A percentile compares a stretch with the other conserved stretches of the same genome.
phyloP scores from a whole-genome alignment of 129 eudicot genomes.

The Escallonia herrerae region DNA sequence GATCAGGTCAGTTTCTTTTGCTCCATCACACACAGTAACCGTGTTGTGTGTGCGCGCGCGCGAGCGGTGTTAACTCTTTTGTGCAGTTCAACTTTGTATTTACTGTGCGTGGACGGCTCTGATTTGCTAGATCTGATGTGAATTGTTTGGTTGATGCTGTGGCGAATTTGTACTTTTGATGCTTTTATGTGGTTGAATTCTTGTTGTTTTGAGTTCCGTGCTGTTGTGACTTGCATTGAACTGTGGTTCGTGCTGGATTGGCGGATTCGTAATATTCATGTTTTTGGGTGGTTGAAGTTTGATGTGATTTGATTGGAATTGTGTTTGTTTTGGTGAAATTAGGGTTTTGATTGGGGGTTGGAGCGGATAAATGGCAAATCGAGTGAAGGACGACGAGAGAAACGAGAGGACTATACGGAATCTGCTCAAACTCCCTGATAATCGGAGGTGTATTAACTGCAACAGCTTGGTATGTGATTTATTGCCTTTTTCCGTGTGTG shows the following conservation, averaged over 20 bases:
- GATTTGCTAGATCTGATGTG: background rate
- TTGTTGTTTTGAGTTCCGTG: background rate
- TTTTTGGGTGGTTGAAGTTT: no score
- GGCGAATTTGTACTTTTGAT: background rate
- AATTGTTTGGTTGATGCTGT: background rate
- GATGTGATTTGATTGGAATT: background rate
- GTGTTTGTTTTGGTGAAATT: constrained; percentile 2
- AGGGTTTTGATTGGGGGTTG: constrained; percentile 28
- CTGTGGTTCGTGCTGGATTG: no score
- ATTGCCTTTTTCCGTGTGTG: constrained; percentile 1
- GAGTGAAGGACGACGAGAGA: constrained; percentile 58
- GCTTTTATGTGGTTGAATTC: background rate
- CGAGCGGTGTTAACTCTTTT: no score
- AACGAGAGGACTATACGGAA: constrained; percentile 60
- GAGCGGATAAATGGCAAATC: constrained; percentile 37
- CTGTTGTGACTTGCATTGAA: no score
- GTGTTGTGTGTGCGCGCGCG: no score
- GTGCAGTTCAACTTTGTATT: background rate
- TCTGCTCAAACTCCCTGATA: constrained; percentile 67
- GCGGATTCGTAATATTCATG: background rate
- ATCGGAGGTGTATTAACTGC: constrained; percentile 80
- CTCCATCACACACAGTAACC: background rate
- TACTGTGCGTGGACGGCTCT: background rate
- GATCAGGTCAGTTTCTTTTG: background rate
- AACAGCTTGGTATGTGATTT: constrained; percentile 60